Conservation (phyloP, 306 rosid genomes). For the Inga oerstediana region DNA sequence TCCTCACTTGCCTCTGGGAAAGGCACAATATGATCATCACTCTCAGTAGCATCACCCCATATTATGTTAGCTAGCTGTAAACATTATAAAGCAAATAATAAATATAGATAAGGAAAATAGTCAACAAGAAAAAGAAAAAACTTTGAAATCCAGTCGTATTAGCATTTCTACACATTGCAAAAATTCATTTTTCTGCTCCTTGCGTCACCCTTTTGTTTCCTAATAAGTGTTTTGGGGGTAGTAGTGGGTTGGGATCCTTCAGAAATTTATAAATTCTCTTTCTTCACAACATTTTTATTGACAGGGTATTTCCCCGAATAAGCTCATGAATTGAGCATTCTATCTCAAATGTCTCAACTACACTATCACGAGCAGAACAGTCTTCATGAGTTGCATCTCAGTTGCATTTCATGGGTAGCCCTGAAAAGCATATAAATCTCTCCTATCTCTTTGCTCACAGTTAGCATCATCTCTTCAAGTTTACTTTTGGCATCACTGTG, state of each 20-base stretch:
- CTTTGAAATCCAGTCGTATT: slow-evolving; percentile 2
- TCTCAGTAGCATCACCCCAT: slow-evolving; percentile 84
- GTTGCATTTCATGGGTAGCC: neutral
- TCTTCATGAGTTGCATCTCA: neutral
- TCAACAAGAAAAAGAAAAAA: slow-evolving; percentile 4
- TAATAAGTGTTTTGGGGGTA: neutral
- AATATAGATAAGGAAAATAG: slow-evolving; percentile 16
- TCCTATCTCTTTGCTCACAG: neutral
- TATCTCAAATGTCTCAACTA: neutral
- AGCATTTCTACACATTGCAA: slow-evolving; percentile 6
- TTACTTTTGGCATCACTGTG: neutral
- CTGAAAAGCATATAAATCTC: neutral
- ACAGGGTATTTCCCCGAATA: neutral
- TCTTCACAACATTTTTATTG: neutral
- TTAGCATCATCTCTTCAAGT: neutral
- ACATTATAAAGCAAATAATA: slow-evolving; percentile 25
- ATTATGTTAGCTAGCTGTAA: slow-evolving; percentile 89
- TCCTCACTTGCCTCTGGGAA: slow-evolving; percentile 66
- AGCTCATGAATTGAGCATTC: neutral
- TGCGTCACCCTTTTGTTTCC: neutral
- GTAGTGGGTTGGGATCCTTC: neutral
- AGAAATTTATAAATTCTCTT: neutral
- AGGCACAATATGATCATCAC: slow-evolving; percentile 92
- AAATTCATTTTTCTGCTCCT: neutral
- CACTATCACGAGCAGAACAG: neutral